phyloP scores from a whole-genome alignment of 78 protist genomes.

The Creolimax fragrantissima region DNA sequence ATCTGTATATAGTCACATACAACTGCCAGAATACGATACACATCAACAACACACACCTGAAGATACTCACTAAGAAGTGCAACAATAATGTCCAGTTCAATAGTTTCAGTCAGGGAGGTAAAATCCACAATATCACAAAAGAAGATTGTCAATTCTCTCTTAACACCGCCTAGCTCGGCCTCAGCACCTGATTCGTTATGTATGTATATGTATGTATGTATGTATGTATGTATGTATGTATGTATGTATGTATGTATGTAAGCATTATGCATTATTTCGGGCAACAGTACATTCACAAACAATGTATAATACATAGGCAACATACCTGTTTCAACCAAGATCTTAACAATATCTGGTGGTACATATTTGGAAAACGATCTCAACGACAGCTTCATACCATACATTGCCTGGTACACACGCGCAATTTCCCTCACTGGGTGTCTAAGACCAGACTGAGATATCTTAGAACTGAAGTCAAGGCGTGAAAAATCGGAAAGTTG shows the following conservation, averaged over 20 bases:
- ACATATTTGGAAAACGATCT: slow-evolving; percentile 4
- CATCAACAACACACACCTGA: neutral
- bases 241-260: neutral
- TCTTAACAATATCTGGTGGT: neutral
- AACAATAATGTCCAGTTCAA: slow-evolving; percentile 1
- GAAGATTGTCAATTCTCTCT: neutral
- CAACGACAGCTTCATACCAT: neutral
- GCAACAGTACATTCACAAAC: neutral
- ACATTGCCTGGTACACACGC: neutral
- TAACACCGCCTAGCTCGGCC: slow-evolving; percentile 11
- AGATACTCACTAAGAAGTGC: neutral
- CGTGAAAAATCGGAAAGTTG: neutral
- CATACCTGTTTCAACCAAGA: neutral
- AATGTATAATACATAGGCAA: neutral
- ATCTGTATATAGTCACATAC: neutral
- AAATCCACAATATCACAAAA: slow-evolving; percentile 16
- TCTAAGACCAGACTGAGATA: neutral
- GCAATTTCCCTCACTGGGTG: neutral
- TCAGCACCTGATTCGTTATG: neutral
- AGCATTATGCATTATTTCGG: neutral
- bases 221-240: neutral
- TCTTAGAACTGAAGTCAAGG: neutral
- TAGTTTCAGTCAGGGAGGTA: neutral
- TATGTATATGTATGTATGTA: neutral
- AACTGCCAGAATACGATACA: neutral